Evolutionary conservation across 2,329 filamentous ascomycete species (phyloP), one percentile per base, ranked within the genome.

Genomic region (Neonectria faginata): DNA sequence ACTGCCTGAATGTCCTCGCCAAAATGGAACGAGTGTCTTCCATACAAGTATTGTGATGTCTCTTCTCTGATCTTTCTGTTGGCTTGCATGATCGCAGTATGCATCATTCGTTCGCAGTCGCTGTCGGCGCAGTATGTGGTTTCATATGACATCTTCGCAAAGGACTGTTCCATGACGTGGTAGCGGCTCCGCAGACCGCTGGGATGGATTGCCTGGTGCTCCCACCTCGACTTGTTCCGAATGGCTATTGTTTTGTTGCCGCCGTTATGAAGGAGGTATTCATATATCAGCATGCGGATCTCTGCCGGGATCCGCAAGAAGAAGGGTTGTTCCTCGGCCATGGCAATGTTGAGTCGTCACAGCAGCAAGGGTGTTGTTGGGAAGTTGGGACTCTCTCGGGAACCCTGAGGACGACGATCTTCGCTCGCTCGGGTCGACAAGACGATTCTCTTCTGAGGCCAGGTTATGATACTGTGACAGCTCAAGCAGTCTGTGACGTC

Each of bases 1-100:
- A 88, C 81, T 16, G 88, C 86, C 75, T 90, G 88, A 67, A 90
- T 80, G 75, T 87, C 82, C 52, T 82, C 81, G 65, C 84, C 85
- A 74, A 91, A 91, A 70, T 86, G 83, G 74, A 90, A 90, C 0
- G 79, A 79, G 73, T 89, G 86, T 60, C 75, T 78, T 8, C 79
- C 80, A 75, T 90, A 91, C 3, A 91, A 78, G 16, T 87, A 73
- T 62, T 84, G 80, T 4, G 84, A 78, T n/a, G 85, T 84, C 74
- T 90, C 88, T 63, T 81, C 78, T 73, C 89, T 80, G 55, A 89
- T 79, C 58, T 80, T 79, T 44, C 79, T 79, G 70, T 79, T 84
- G 20, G 79, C 79, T 54, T 76, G 71, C 81, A 88, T 78, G 70
- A 86, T 78, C 55, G 82, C 70, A 31, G 80, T 73, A 76, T 85